A percentile compares a stretch with the other conserved stretches of the same genome.
phyloP scores from a whole-genome alignment of 208 protist species.

The Acanthamoeba culbertsoni region DNA sequence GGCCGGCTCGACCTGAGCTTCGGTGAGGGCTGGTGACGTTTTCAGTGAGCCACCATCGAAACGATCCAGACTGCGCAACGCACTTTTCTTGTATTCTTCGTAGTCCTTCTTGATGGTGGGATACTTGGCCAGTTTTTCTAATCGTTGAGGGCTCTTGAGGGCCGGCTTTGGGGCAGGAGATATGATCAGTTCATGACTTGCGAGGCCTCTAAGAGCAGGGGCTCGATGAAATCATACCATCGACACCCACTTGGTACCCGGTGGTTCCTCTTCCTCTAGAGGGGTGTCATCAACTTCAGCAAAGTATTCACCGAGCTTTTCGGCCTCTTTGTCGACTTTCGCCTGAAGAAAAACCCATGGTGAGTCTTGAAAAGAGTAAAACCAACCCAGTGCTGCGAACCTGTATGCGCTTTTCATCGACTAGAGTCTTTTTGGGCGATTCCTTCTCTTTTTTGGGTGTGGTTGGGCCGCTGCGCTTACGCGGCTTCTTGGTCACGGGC shows the following conservation, averaged over 20 bases:
- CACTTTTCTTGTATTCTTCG: conserved; percentile 32
- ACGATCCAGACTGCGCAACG: neutral
- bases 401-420: neutral
- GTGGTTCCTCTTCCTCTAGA: conserved; percentile 24
- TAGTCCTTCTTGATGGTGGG: conserved; percentile 35
- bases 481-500: neutral
- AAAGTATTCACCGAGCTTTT: conserved; percentile 2
- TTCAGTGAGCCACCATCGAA: neutral
- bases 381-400: neutral
- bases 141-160: conserved; percentile 23
- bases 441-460: neutral
- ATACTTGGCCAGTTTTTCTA: neutral
- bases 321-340: neutral
- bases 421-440: neutral
- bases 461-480: neutral
- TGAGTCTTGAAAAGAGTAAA: neutral
- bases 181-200: neutral
- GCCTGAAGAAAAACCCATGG: neutral
- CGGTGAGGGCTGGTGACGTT: neutral
- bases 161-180: neutral
- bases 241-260: conserved; percentile 17
- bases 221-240: neutral
- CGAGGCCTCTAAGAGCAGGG: neutral
- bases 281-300: conserved; percentile 29
- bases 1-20: neutral